Evolutionary conservation across 176 grass and related monocot genomes (phyloP).

Genomic region (sorghum (Sorghum bicolor)): Sorghum_bicolor_NCBIv3 NC_012872.2:2914001-2914500

Average conservation of each 20-base stretch:
- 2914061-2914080: conserved; percentile 22
- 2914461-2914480: not conserved
- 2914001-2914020: not conserved
- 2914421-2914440: not conserved
- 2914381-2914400: not conserved
- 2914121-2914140: not conserved
- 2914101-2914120: not conserved
- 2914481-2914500: not conserved
- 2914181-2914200: conserved; percentile 34
- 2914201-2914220: not conserved
- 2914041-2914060: no score
- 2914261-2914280: conserved; percentile 9
- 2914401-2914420: not conserved
- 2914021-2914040: not conserved
- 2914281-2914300: conserved; percentile 34
- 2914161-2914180: conserved; percentile 5
- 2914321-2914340: not conserved
- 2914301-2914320: conserved; percentile 6
- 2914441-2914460: not conserved
- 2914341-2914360: conserved; percentile 21
- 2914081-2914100: not conserved
- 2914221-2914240: no score
- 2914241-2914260: no score
- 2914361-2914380: not conserved
- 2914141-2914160: not conserved